Conservation (phyloP, 768 basidiomycete species). For the Suillus tomentosus region DNA sequence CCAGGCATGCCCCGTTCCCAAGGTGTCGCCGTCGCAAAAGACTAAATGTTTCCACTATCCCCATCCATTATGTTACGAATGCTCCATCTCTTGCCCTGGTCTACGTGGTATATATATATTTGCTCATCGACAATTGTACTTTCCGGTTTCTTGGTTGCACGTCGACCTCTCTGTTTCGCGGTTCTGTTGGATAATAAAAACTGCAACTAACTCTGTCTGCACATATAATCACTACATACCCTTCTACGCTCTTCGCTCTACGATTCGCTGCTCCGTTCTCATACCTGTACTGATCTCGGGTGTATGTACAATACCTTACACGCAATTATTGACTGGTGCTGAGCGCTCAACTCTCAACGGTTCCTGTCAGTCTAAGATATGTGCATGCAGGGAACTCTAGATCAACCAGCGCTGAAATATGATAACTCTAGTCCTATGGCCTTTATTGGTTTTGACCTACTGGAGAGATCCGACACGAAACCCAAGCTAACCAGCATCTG, state of each 20-base stretch:
- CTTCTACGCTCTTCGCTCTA: constrained; percentile 14
- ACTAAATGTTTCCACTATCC: constrained; percentile 25
- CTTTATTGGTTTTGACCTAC: constrained; percentile 82
- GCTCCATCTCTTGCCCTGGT: constrained; percentile 13
- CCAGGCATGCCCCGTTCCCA: constrained; percentile 29
- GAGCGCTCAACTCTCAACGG: background rate
- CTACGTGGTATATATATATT: constrained; percentile 15
- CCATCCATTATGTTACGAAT: constrained; percentile 18
- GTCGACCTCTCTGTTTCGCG: constrained; percentile 6
- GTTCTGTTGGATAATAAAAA: constrained; percentile 21
- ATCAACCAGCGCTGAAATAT: constrained; percentile 74
- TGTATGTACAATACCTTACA: constrained; percentile 26
- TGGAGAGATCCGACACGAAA: constrained; percentile 87
- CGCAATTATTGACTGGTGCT: constrained; percentile 19
- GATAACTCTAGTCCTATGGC: constrained; percentile 91
- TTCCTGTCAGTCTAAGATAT: constrained; percentile 3
- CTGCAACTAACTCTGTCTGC: constrained; percentile 18
- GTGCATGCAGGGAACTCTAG: too few species aligned
- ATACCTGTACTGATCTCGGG: constrained; percentile 24
- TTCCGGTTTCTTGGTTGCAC: constrained; percentile 9
- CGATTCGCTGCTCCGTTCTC: constrained; percentile 13
- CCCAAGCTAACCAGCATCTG: constrained; percentile 91
- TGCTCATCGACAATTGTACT: constrained; percentile 14
- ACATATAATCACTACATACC: constrained; percentile 25
- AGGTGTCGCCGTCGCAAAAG: constrained; percentile 27